Evolutionary conservation across 306 rosid species (phyloP), one percentile per base, ranked within the genome.

Genomic region (Vicia sativa): DNA sequence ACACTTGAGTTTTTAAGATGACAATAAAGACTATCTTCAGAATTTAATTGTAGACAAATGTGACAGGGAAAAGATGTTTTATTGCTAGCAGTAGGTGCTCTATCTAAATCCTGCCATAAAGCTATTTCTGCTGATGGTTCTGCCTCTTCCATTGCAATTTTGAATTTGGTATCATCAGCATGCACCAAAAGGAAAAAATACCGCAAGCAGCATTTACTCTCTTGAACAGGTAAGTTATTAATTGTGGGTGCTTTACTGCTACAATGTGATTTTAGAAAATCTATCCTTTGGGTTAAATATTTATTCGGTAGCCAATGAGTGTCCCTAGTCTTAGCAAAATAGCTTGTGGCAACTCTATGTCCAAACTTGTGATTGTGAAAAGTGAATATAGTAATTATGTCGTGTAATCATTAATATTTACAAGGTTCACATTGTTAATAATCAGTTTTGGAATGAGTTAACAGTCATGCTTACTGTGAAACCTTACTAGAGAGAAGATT

Each of bases 41-140:
- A 39, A 43, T 67, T 28, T 54, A 58, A 53, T 55, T 13, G 12
- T 64, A 18, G 46, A 50, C 14, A 29, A 58, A 8, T 58, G 37
- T 75, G 81, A 39, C 96, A 92, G 96, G 97, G 98, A 79, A 92
- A 92, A 81, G 96, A 92, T 15, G 77, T 83, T 54, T 67, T 90
- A 8, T 77, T 92, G 76, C 56, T 78, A 60, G 96, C 98, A 21
- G 60, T 92, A 68, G 93, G 93, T 75, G 73, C 96, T 75, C 86
- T 92, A 64, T 86, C 85, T 62, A 70, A 83, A 78, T 85, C 96
- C 66, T 86, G 96, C 84, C 96, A 92, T 75, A 69, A 73, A 75
- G 84, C 91, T 59, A 86, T 92, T 72, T 80, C 78, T 6, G 49
- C 80, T 25, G 69, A 78, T 46, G 84, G 86, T 78, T 85, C 85